phyloP scores from a whole-genome alignment of 345 rosid species.

The Rhodomyrtus tomentosa region DNA sequence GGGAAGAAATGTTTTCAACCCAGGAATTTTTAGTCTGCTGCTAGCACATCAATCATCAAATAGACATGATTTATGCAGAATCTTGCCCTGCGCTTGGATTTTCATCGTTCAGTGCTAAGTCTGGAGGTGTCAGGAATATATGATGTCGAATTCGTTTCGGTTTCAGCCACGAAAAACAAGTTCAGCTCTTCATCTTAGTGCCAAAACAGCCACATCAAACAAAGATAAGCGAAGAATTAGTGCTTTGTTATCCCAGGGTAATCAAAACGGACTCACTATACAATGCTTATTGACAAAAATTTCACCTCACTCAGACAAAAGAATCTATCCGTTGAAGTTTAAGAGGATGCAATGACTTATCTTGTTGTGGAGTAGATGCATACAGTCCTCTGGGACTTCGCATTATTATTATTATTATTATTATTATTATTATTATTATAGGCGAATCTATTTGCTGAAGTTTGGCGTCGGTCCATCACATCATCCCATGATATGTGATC shows the following conservation, averaged over 20 bases:
- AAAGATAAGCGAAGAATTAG: background rate
- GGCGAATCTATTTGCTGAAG: no score
- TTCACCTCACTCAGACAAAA: background rate
- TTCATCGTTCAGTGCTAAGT: background rate
- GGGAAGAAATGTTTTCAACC: background rate
- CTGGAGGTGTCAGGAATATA: background rate
- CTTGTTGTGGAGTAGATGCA: no score
- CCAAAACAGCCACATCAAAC: background rate
- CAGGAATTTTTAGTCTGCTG: background rate
- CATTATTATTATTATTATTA: no score
- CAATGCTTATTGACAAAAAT: background rate
- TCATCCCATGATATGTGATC: no score
- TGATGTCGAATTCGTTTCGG: background rate
- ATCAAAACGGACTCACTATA: background rate
- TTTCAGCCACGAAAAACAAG: background rate
- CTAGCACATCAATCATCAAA: background rate
- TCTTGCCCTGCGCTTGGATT: background rate
- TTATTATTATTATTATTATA: no score
- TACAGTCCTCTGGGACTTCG: background rate
- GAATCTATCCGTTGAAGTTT: background rate
- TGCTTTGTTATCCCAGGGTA: background rate
- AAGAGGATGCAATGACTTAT: no score
- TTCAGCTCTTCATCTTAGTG: background rate
- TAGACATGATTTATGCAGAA: background rate
- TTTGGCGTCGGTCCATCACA: no score